A percentile compares a stretch with the other conserved stretches of the same genome.
These are phyloP conservation scores for Musa itinerans DNA, from an alignment of 176 grass and related monocot species.

Conservation along the genomic window DNA sequence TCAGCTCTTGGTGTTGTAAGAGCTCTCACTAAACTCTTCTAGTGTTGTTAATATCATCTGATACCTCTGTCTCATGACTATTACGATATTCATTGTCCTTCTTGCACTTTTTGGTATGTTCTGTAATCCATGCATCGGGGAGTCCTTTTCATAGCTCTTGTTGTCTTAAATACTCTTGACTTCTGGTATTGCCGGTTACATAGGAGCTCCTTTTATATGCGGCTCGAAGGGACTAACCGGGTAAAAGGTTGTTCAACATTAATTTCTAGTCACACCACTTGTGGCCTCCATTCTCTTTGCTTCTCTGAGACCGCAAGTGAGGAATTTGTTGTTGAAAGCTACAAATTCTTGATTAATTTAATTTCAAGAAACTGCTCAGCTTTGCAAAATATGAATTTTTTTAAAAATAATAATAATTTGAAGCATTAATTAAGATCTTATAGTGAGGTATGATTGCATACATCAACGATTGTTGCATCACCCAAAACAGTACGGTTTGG, in stretches of 20 bases:
- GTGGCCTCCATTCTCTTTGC: background rate
- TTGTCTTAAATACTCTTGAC: constrained; percentile 13
- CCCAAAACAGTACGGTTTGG: too few relatives aligned
- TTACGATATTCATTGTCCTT: constrained; percentile 11
- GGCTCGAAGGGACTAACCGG: too few relatives aligned
- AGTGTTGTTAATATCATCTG: background rate
- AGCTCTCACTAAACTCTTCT: background rate
- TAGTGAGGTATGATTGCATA: too few relatives aligned
- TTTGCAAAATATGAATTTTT: too few relatives aligned
- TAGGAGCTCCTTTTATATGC: constrained; percentile 2
- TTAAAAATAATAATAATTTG: too few relatives aligned
- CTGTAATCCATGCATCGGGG: constrained; percentile 11
- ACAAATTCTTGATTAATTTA: too few relatives aligned
- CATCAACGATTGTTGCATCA: too few relatives aligned
- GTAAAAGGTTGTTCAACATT: background rate
- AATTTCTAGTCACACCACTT: background rate
- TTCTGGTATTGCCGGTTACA: constrained; percentile 12
- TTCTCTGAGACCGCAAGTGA: background rate
- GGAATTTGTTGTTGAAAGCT: background rate
- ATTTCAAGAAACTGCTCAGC: too few relatives aligned
- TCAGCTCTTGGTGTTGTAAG: constrained; percentile 13
- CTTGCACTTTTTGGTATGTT: constrained; percentile 15
- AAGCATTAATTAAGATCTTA: too few relatives aligned
- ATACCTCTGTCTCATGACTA: background rate
- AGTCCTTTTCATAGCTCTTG: constrained; percentile 9